These are phyloP conservation scores for Saxophila tyrrhenica DNA, from an alignment of 495 filamentous ascomycete species.

Conservation along the genomic window DNA sequence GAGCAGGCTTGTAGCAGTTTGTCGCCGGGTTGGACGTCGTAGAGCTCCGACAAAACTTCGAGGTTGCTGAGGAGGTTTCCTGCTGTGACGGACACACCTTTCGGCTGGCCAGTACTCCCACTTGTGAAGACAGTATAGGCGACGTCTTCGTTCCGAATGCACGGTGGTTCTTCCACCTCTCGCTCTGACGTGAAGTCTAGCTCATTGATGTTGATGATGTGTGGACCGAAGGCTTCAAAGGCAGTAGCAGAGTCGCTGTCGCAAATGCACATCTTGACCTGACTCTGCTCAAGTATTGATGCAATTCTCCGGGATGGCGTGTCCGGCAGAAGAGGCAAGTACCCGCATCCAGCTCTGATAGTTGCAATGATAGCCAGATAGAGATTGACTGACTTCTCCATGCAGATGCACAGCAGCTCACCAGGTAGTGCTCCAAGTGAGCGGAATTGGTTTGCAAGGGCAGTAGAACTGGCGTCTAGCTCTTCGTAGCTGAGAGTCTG, in stretches of 20 bases:
- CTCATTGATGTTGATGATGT: neutral
- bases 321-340: constrained; percentile 58
- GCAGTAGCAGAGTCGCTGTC: neutral
- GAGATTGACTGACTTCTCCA: constrained; percentile 57
- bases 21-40: constrained; percentile 38
- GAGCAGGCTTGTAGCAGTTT: constrained; percentile 61
- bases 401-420: constrained; percentile 52
- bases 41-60: constrained; percentile 44
- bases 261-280: constrained; percentile 37
- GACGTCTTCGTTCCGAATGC: constrained; percentile 5
- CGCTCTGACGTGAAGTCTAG: no score
- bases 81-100: constrained; percentile 60
- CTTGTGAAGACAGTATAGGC: constrained; percentile 53
- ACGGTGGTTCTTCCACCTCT: neutral
- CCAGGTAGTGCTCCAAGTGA: constrained; percentile 35
- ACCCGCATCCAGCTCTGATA: constrained; percentile 60
- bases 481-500: constrained; percentile 47
- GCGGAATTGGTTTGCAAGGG: constrained; percentile 48
- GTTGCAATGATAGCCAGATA: constrained; percentile 63
- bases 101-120: constrained; percentile 55
- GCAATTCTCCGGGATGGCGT: constrained; percentile 45
- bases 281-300: constrained; percentile 43
- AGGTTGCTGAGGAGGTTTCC: constrained; percentile 59
- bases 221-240: neutral
- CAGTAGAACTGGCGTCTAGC: constrained; percentile 51